Evolutionary conservation across 345 rosid species (phyloP), one percentile per base, ranked within the genome.

Genomic region (Bruguiera gymnorhiza): DNA sequence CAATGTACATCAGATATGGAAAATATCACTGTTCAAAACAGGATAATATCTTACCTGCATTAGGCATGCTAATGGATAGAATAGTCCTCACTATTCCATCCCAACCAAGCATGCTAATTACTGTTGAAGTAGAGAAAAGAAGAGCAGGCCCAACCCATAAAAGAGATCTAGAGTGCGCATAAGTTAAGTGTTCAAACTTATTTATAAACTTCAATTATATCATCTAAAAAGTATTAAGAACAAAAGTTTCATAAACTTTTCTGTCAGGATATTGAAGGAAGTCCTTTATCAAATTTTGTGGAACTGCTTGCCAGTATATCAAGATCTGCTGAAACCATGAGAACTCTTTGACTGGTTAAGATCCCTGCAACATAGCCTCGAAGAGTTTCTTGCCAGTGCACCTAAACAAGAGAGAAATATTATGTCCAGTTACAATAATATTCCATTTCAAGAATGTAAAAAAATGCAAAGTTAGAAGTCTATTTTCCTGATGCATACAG

Each of bases 61-160:
- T 81, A 55, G 98, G 99, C 88, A 89, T 81, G 78, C 89, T 92
- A 72, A 88, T 75, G 29, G 99, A 95, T 66, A 92, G 87, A 82
- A 92, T 70, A 65, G 93, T 85, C 84, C 97, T 90, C 72, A 82
- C 94, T 80, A 83, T 85, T 66, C 99, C 97, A 74, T 95, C 99
- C 99, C 99, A 95, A 68, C 99, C 99, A 69, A 95, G 96, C 70
- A 95, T 39, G 74, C 97, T 80, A 66, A 92, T 76, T 66, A 91
- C 83, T 73, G 98, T 87, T 54, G 96, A 84, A 56, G 96, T 95
- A 65, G 98, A 92, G 84, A 90, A 95, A 58, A 92, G 87, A 82
- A 95, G 91, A 59, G 98, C 97, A 64, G 99, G 98, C 60, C 99
- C 99, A 81, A 90, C 83, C 99, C 99, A 95, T 71, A 95, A 79